Evolutionary conservation across 257 asterid genomes (phyloP).

Genomic region (Solanum virginianum): DNA sequence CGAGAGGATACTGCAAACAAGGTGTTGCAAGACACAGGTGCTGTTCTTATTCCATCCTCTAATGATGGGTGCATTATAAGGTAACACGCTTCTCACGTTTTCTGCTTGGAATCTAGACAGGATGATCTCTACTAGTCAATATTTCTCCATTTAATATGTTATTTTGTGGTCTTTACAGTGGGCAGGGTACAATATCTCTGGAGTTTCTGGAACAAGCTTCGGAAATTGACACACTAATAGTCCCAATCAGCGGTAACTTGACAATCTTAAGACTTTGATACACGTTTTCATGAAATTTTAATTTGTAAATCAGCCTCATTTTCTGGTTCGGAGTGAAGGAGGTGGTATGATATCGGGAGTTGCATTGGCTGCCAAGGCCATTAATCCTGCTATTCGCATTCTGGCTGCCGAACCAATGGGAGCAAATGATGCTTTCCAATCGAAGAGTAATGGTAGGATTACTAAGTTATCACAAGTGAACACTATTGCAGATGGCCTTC

Average conservation of each 20-base stretch:
- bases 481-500: constrained; percentile 89
- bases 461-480: constrained; percentile 54
- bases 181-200: constrained; percentile 76
- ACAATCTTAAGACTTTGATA: background rate
- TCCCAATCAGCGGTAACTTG: constrained; percentile 67
- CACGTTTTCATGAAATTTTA: background rate
- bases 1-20: constrained; percentile 60
- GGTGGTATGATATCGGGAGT: constrained; percentile 92
- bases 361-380: constrained; percentile 76
- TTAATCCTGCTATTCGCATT: constrained; percentile 56
- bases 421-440: constrained; percentile 75
- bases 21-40: constrained; percentile 68
- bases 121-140: background rate
- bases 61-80: constrained; percentile 78
- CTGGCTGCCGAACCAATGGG: constrained; percentile 91
- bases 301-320: background rate
- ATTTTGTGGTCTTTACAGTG: constrained; percentile 27
- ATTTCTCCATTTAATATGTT: background rate
- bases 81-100: constrained; percentile 6
- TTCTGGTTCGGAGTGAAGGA: constrained; percentile 23
- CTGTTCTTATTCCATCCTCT: constrained; percentile 76
- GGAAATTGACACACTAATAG: constrained; percentile 57
- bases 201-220: constrained; percentile 82
- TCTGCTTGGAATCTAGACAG: background rate
- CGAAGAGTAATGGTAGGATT: constrained; percentile 50